These are phyloP conservation scores for Stentor coeruleus DNA, from an alignment of 73 alveolate species.

Conservation along the genomic window DNA sequence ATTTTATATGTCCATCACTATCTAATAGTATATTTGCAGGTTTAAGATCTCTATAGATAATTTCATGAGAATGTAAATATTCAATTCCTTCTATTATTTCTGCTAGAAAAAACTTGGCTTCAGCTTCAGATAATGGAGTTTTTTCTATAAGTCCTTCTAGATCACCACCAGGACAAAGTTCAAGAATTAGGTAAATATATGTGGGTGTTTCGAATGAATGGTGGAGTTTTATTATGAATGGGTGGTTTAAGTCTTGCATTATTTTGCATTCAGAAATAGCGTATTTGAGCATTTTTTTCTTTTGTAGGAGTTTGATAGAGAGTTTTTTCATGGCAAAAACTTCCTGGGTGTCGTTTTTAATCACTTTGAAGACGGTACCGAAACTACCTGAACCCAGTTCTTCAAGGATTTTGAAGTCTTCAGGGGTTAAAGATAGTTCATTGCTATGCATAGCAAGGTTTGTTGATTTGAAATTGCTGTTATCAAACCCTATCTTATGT, in stretches of 20 bases:
- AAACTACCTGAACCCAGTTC: slow-evolving; percentile 36
- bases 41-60: slow-evolving; percentile 78
- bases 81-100: slow-evolving; percentile 78
- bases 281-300: slow-evolving; percentile 51
- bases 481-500: slow-evolving; percentile 8
- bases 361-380: slow-evolving; percentile 32
- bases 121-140: slow-evolving; percentile 60
- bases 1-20: slow-evolving; percentile 79
- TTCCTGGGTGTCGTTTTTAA: slow-evolving; percentile 18
- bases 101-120: slow-evolving; percentile 82
- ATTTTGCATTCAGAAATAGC: slow-evolving; percentile 37
- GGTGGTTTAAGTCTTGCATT: slow-evolving; percentile 43
- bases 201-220: slow-evolving; percentile 50
- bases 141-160: slow-evolving; percentile 46
- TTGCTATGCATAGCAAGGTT: not conserved
- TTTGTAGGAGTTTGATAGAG: slow-evolving; percentile 70
- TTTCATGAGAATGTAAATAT: slow-evolving; percentile 77
- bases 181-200: slow-evolving; percentile 47
- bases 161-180: slow-evolving; percentile 66
- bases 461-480: not conserved
- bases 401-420: slow-evolving; percentile 3
- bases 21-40: slow-evolving; percentile 83
- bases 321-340: slow-evolving; percentile 86
- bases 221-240: slow-evolving; percentile 42
- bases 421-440: not conserved